Conservation (phyloP, 106 monocot species). For the Allium fistulosum region DNA sequence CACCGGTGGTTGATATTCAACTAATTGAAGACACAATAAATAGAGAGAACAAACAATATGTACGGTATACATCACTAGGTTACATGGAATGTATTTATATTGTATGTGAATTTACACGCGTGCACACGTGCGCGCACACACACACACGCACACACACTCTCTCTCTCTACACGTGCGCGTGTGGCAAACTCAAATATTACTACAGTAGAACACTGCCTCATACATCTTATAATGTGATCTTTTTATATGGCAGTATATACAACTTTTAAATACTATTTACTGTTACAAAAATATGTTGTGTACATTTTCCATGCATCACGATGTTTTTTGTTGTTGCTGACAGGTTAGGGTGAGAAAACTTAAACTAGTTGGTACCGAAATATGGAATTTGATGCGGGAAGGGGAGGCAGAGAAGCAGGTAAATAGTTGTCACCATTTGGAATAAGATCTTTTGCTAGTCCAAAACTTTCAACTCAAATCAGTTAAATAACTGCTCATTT, state of each 20-base stretch:
- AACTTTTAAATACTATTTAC: not conserved
- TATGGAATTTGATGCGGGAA: conserved; percentile 86
- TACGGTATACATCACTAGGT: conserved; percentile 18
- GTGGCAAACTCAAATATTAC: too few relatives aligned
- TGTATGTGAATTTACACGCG: too few relatives aligned
- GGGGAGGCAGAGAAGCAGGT: conserved; percentile 99
- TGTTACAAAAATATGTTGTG: not conserved
- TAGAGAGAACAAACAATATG: conserved; percentile 53
- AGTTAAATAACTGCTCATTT: not conserved
- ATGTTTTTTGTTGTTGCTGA: conserved; percentile 4
- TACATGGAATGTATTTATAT: too few relatives aligned
- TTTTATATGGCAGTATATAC: too few relatives aligned
- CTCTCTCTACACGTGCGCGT: too few relatives aligned
- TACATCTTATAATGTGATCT: too few relatives aligned
- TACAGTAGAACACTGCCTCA: too few relatives aligned
- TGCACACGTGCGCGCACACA: too few relatives aligned
- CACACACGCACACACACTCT: too few relatives aligned
- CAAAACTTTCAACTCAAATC: not conserved
- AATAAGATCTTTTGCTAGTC: not conserved
- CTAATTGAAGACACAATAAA: conserved; percentile 69
- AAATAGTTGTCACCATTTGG: conserved; percentile 3
- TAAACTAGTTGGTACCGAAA: conserved; percentile 65
- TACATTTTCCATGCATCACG: not conserved
- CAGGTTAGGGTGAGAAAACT: conserved; percentile 79
- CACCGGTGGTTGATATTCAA: conserved; percentile 40